These are phyloP conservation scores for Tolypocladium sp. DNA, from an alignment of 2,329 filamentous ascomycete genomes.

Conservation along the genomic window DNA sequence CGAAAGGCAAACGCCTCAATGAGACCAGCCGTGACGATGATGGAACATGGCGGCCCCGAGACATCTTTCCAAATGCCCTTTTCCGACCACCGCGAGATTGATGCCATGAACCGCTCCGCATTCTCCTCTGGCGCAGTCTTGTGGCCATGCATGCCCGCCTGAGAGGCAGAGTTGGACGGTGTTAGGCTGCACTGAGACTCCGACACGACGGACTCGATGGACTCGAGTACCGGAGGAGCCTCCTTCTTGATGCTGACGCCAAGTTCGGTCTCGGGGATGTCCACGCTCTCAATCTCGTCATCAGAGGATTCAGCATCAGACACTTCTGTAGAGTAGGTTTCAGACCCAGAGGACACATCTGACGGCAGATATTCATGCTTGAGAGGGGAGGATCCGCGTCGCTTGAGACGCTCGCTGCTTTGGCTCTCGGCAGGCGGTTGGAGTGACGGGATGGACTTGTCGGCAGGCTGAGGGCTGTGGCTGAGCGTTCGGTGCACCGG, in stretches of 20 bases:
- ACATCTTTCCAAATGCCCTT: constrained; percentile 54
- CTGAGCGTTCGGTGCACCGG: constrained; percentile 41
- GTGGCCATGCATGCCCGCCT: constrained; percentile 50
- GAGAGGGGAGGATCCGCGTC: constrained; percentile 80
- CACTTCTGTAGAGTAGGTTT: constrained; percentile 37
- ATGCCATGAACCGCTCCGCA: constrained; percentile 38
- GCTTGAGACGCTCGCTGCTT: constrained; percentile 39
- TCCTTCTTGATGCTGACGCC: constrained; percentile 44
- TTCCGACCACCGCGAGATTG: constrained; percentile 54
- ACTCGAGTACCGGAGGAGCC: constrained; percentile 22
- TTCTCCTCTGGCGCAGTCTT: constrained; percentile 27
- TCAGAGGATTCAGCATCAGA: constrained; percentile 38
- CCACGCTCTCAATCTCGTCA: constrained; percentile 50
- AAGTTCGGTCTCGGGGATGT: constrained; percentile 49
- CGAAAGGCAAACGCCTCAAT: constrained; percentile 46
- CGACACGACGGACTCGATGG: constrained; percentile 34
- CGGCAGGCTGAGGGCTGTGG: constrained; percentile 24
- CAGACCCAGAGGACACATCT: constrained; percentile 51
- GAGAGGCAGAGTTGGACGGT: constrained; percentile 76
- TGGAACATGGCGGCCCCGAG: constrained; percentile 38
- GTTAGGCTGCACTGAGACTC: constrained; percentile 54
- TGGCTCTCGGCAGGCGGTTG: constrained; percentile 28
- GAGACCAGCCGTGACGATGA: constrained; percentile 48
- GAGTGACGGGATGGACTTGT: constrained; percentile 10
- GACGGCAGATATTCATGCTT: constrained; percentile 97